A percentile compares a stretch with the other conserved stretches of the same genome.
Evolutionary conservation across 2,329 filamentous ascomycete genomes (phyloP).

Genomic region (Westerdykella aurantiaca): DNA sequence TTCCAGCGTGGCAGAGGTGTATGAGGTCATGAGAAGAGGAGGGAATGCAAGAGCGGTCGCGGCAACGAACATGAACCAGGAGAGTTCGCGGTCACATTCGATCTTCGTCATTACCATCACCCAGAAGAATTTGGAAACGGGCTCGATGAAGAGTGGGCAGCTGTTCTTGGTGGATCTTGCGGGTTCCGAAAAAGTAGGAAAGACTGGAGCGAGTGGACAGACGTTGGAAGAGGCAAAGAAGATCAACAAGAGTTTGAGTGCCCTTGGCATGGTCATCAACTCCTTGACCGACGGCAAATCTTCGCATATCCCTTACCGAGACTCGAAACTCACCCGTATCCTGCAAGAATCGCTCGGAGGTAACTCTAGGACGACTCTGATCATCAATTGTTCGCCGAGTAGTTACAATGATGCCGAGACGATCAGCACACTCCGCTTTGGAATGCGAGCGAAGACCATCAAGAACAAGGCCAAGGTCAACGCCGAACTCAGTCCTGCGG

Average conservation of each 20-base stretch:
- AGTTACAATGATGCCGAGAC: constrained; percentile 98
- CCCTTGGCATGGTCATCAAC: constrained; percentile 98
- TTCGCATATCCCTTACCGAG: constrained; percentile 90
- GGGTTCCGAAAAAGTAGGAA: constrained; percentile 96
- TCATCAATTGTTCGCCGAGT: constrained; percentile 98
- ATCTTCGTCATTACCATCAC: constrained; percentile 97
- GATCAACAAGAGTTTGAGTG: constrained; percentile 99
- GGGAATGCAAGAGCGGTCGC: constrained; percentile 85
- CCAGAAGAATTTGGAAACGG: constrained; percentile 96
- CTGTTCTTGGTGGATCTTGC: constrained; percentile 97
- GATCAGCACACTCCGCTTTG: constrained; percentile 83
- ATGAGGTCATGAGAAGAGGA: constrained; percentile 92
- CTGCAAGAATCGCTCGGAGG: constrained; percentile 94
- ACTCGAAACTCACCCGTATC: constrained; percentile 96
- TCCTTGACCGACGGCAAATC: constrained; percentile 95
- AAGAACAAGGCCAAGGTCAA: constrained; percentile 99
- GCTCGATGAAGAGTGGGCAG: constrained; percentile 91
- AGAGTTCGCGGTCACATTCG: constrained; percentile 95
- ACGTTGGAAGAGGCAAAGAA: constrained; percentile 98
- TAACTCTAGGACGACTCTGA: constrained; percentile 96
- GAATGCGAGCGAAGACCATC: constrained; percentile 94
- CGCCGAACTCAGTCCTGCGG: constrained; percentile 88
- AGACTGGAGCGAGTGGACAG: constrained; percentile 95
- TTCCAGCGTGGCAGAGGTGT: constrained; percentile 90
- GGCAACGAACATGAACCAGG: constrained; percentile 98